Conservation (phyloP, 179 eudicot species). For the Silene vulgaris region DNA sequence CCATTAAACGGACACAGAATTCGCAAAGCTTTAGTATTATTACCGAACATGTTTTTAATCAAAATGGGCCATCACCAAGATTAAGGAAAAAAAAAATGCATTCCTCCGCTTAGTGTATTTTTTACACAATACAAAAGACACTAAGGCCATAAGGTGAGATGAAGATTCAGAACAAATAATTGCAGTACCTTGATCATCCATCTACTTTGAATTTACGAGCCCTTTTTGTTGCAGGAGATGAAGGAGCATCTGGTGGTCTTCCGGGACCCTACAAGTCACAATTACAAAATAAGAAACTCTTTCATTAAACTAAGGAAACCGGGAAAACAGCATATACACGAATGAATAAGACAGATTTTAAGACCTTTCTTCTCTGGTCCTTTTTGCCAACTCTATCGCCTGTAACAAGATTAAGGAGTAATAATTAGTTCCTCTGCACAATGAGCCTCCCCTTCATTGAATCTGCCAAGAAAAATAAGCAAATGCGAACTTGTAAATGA, state of each 20-base stretch:
- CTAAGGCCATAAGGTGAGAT: neutral
- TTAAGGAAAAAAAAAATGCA: neutral
- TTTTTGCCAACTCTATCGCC: constrained; percentile 78
- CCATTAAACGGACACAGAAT: neutral
- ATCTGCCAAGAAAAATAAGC: neutral
- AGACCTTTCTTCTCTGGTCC: constrained; percentile 89
- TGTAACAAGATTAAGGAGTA: constrained; percentile 28
- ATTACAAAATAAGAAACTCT: constrained; percentile 8
- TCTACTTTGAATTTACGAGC: constrained; percentile 82
- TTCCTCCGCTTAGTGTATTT: neutral
- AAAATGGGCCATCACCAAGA: neutral
- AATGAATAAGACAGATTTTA: neutral
- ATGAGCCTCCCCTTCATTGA: constrained; percentile 9
- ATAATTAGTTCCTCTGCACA: neutral
- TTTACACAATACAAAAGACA: neutral
- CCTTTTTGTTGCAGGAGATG: constrained; percentile 78
- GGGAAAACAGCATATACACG: neutral
- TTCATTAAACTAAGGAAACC: neutral
- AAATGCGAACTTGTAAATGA: constrained; percentile 1
- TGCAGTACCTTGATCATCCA: constrained; percentile 28
- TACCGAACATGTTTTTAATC: neutral
- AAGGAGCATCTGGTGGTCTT: constrained; percentile 63
- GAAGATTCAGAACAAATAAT: neutral
- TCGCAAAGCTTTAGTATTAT: neutral
- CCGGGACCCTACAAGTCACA: constrained; percentile 56